Conservation (phyloP, 352 stramenopile species). For the Plasmopara viticola region DNA sequence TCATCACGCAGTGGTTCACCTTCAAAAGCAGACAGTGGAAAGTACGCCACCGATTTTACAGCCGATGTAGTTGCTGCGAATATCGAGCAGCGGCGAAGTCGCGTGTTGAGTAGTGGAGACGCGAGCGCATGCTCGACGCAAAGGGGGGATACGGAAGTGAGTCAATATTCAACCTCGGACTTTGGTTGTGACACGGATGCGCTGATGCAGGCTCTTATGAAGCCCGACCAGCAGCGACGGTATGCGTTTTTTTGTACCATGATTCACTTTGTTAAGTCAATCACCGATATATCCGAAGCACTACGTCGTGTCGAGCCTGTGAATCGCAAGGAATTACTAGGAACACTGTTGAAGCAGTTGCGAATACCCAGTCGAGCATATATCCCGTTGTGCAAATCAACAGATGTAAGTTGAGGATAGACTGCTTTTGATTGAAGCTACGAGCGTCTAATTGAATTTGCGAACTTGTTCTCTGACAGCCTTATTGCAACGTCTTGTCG, state of each 20-base stretch:
- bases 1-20: conserved; percentile 6
- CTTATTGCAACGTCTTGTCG: conserved; percentile 54
- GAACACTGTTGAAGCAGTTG: conserved; percentile 43
- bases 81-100: conserved; percentile 8
- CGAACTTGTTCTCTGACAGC: conserved; percentile 15
- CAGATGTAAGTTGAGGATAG: conserved; percentile 35
- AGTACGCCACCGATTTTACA: conserved; percentile 13
- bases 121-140: conserved; percentile 6
- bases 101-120: conserved; percentile 22
- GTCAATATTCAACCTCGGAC: conserved; percentile 22
- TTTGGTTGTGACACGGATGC: conserved; percentile 17
- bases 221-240: conserved; percentile 31
- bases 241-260: conserved; percentile 80
- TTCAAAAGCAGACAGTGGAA: conserved; percentile 15
- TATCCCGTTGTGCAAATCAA: conserved; percentile 75
- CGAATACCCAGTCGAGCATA: conserved; percentile 55
- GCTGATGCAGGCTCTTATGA: conserved; percentile 24
- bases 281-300: conserved; percentile 74
- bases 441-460: neutral
- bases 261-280: conserved; percentile 76
- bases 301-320: conserved; percentile 55
- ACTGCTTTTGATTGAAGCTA: neutral
- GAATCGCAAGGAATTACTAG: conserved; percentile 57
- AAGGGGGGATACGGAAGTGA: conserved; percentile 26
- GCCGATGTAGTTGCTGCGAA: conserved; percentile 12